Base-by-base conservation (phyloP, 495 filamentous ascomycete species). In the Lasiosphaeriaceae sp. region DNA sequence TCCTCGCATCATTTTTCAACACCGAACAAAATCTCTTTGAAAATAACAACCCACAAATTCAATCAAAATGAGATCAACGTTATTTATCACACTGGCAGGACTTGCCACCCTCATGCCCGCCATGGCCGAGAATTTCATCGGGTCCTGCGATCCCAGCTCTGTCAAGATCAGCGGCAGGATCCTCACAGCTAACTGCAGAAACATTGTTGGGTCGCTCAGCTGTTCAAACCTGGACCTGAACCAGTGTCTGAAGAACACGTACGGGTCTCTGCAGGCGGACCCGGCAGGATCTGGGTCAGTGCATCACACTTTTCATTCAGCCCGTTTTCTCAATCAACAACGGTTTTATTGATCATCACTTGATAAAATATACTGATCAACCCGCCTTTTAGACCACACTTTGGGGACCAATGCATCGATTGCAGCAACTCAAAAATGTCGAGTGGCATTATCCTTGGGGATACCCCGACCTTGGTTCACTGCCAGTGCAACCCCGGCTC, bases 401-500 rank as follows among this genome's bases (percentile, higher is more conserved):
- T 61, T 16, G 55, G 51, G 37, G 61, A 64, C 47, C 62, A 67
- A 35, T 67, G 65, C 59, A 35, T 67, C 50, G 46, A 60, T 12
- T 67, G 65, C 59, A 56, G 47, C 34, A 67, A 63, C 54, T 24
- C 49, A 31, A 53, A 55, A 24, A 45, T 47, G 1, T 39, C 34
- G n/a, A 55, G 54, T 2, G 45, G 59, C 11, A 41, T 64, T 16
- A 22, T 63, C 1, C 17, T 45, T 4, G 52, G 48, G 16, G 17
- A 29, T 1, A 41, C 11, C n/a, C 54, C 59, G n/a, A 54, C 54
- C 1, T 45, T 65, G 37, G 19, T 65, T 23, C 55, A 62, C 37
- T 67, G 65, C 54, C 26, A 56, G 44, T 67, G 65, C 52, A 60
- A 67, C 46, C 62, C 65, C 1, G 65, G 65, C 6, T 62, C 59